Percentiles rank a stretch among this genome's conserved stretches.
These are phyloP conservation scores for Bruguiera sexangula DNA, from an alignment of 345 rosid genomes.

Conservation along the genomic window DNA sequence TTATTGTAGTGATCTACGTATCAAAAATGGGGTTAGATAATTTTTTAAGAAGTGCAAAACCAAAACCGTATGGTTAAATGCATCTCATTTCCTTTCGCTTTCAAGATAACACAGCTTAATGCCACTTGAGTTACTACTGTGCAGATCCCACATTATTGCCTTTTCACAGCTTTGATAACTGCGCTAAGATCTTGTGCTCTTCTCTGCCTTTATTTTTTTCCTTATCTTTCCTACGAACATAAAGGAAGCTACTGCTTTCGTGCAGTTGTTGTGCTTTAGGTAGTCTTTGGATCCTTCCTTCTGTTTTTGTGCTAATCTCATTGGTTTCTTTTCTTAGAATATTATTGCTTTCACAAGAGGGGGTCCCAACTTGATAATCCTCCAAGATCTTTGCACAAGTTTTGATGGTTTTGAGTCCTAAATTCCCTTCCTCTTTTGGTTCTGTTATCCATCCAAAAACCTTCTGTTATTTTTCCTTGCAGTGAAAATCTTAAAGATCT, in stretches of 20 bases:
- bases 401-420: slow-evolving; percentile 16
- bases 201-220: slow-evolving; percentile 20
- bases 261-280: neutral
- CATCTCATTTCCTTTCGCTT: slow-evolving; percentile 38
- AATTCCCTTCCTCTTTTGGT: slow-evolving; percentile 11
- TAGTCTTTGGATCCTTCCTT: neutral
- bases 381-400: slow-evolving; percentile 5
- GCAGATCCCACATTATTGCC: slow-evolving; percentile 36
- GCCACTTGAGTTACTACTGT: slow-evolving; percentile 18
- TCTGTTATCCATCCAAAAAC: slow-evolving; percentile 8
- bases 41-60: neutral
- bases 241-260: slow-evolving; percentile 5
- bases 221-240: slow-evolving; percentile 33
- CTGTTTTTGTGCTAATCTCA: neutral
- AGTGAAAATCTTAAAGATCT: slow-evolving; percentile 4
- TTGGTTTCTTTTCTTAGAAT: neutral
- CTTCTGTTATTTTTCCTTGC: neutral
- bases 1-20: too few relatives aligned
- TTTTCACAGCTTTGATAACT: slow-evolving; percentile 38
- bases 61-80: slow-evolving; percentile 12
- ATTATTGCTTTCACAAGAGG: neutral
- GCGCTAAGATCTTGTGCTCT: slow-evolving; percentile 35
- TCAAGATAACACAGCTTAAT: slow-evolving; percentile 20
- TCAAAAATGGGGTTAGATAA: too few relatives aligned
- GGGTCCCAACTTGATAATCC: slow-evolving; percentile 23